phyloP scores from a whole-genome alignment of 306 rosid species.

The Prunus persica region Prunus_persica_NCBIv2 NC_034009.1:34690501-34691000 shows the following conservation, averaged over 20 bases:
- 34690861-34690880: conserved; percentile 6
- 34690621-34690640: conserved; percentile 94
- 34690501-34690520: not conserved
- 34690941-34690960: conserved; percentile 26
- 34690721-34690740: conserved; percentile 61
- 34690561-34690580: not conserved
- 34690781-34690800: conserved; percentile 12
- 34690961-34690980: conserved; percentile 24
- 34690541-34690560: not conserved
- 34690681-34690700: conserved; percentile 44
- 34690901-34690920: conserved; percentile 69
- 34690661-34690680: conserved; percentile 80
- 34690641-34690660: conserved; percentile 94
- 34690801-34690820: conserved; percentile 42
- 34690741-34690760: conserved; percentile 8
- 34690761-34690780: conserved; percentile 25
- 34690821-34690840: conserved; percentile 52
- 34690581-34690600: conserved; percentile 68
- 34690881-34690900: conserved; percentile 60
- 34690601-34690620: conserved; percentile 93
- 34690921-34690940: conserved; percentile 64
- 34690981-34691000: conserved; percentile 6
- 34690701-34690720: conserved; percentile 54
- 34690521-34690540: not conserved
- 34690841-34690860: conserved; percentile 4